Evolutionary conservation across 164 flowering plant species (phyloP), one percentile per base, ranked within the genome.

Genomic region (Chloranthus sessilifolius): DNA sequence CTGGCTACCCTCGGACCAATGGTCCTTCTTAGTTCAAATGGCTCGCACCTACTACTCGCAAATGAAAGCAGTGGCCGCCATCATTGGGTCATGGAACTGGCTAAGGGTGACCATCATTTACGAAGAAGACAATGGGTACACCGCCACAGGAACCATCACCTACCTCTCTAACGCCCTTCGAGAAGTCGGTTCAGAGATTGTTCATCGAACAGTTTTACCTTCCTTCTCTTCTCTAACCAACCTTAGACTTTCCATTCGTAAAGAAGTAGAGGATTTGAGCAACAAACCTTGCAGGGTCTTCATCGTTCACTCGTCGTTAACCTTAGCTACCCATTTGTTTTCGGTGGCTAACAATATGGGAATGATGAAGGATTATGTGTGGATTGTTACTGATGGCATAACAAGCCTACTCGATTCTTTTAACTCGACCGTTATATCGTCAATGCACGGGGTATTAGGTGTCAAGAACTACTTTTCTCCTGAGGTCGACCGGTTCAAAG

Each of bases 21-120:
- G 0, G 15, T 19, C n/a, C 46, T 69, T 16, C 77, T 76, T 83
- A 76, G 79, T 41, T 74, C 56, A 35, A 20, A 65, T 76, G 73
- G 56, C 61, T 2, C 43, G 12, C 26, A 52, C 66, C 27, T 46
- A 16, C 19, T 53, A 61, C 2, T 43, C 43, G 12, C 61, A 78
- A 42, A 64, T 67, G 25, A 43, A 20, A 35, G 68, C 74, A 40
- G 56, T 71, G 10, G 76, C 83, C 8, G 64, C 55, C 25, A 46
- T 76, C 2, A 60, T 72, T 12, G 43, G 33, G 1, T 52, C 60
- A 14, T 72, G 65, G 21, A 24, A 42, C 12, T 66, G 71, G 71
- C 31, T 41, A 14, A 40, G 39, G 22, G 69, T 71, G 16, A 47
- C 67, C 3, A 56, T 30, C 26, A 52, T 78, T n/a, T 74, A 70